Base-by-base conservation (phyloP, 305 asterid species). In the Solanum hybrid region DNA sequence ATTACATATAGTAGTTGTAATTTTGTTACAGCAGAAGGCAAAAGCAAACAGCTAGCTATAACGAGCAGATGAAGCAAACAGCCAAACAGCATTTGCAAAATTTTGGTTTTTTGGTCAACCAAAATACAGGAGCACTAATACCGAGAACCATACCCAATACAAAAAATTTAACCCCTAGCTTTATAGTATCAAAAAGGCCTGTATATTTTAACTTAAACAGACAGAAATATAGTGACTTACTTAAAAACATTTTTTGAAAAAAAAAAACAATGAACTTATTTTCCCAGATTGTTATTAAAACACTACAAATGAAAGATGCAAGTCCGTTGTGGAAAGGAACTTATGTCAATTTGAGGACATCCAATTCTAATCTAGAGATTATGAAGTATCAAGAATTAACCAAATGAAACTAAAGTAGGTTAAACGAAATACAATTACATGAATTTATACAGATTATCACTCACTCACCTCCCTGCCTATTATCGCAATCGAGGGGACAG, bases 401-500 rank as follows among this genome's bases (percentile, higher is more conserved):
- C 72, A 22, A 16, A 82, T 10, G 6, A n/a, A 66, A 60, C 71
- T 13, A 82, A 42, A 27, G 17, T 16, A 42, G 73, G 87, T 17
- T 17, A 82, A 82, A 3, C 6, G 37, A 82, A 84, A 51, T 51
- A 84, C 8, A 29, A 31, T 29, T 84, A 51, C 42, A 7, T 17
- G 17, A 66, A 42, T 14, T 12, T 37, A 34, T 66, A 72, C 8
- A 86, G 51, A 64, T 80, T 29, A 85, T 86, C 60, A 86, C 91
- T 91, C 87, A 95, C 99, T 91, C 86, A 96, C 99, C 99, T 97
- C 99, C 93, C 98, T 96, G 88, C 99, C 98, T 85, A 97, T 96
- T 78, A 96, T 95, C 78, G 97, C 95, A 90, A 96, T 95, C 90
- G 98, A 94, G 87, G 99, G 99, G 80, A 95, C 94, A 42, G 97